Conservation (phyloP, 108 stramenopile species). For the Cyclotella choctawhatcheeana region DNA sequence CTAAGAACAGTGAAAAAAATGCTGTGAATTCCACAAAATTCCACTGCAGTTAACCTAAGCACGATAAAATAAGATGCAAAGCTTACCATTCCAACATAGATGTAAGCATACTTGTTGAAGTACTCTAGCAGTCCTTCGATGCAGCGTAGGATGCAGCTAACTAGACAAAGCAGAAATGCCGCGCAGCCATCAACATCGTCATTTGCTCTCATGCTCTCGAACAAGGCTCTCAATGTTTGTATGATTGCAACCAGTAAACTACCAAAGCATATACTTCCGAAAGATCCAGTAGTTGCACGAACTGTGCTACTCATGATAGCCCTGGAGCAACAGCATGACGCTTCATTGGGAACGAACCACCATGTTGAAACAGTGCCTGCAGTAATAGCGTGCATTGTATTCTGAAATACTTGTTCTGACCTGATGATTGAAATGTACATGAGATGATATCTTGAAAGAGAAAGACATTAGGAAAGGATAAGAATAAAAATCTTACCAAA, state of each 20-base stretch:
- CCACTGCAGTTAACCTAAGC: not conserved
- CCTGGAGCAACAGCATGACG: slow-evolving; percentile 60
- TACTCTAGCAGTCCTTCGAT: slow-evolving; percentile 72
- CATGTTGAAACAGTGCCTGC: slow-evolving; percentile 88
- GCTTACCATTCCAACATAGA: slow-evolving; percentile 80
- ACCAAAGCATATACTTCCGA: slow-evolving; percentile 93
- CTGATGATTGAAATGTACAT: slow-evolving; percentile 8
- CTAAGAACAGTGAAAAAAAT: slow-evolving; percentile 23
- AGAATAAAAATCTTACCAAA: slow-evolving; percentile 23
- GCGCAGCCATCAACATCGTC: slow-evolving; percentile 51
- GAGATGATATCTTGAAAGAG: not conserved
- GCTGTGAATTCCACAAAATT: not conserved
- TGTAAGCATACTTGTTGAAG: slow-evolving; percentile 83
- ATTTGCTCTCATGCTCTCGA: slow-evolving; percentile 55
- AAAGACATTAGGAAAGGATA: not conserved
- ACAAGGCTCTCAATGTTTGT: slow-evolving; percentile 69
- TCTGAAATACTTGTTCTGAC: slow-evolving; percentile 54
- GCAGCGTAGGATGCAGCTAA: slow-evolving; percentile 73
- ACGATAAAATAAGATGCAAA: not conserved
- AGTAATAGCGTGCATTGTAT: slow-evolving; percentile 80
- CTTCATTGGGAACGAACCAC: slow-evolving; percentile 89
- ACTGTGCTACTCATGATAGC: slow-evolving; percentile 60
- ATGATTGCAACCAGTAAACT: slow-evolving; percentile 84
- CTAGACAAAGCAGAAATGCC: slow-evolving; percentile 66
- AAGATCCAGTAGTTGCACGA: slow-evolving; percentile 75